Evolutionary conservation across 495 filamentous ascomycete species (phyloP).

Genomic region (Neurospora sublineolata): DNA sequence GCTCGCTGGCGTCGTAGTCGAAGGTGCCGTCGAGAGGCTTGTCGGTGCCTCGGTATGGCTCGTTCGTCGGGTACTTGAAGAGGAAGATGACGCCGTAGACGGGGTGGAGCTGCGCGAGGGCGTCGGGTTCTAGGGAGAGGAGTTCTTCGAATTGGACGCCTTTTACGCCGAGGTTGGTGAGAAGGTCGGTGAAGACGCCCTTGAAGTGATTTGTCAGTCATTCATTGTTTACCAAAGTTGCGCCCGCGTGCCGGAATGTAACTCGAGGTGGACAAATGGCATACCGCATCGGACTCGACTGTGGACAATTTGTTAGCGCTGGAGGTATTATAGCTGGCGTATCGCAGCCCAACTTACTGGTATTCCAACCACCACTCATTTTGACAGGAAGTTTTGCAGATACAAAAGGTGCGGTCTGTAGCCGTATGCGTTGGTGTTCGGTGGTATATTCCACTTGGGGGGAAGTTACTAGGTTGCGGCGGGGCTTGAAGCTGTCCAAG

Average conservation of each 20-base stretch:
- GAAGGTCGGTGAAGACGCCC: conserved; percentile 96
- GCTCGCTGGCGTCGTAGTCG: conserved; percentile 59
- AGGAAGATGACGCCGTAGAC: conserved; percentile 98
- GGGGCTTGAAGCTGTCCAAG: not conserved
- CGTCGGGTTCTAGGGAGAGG: conserved; percentile 72
- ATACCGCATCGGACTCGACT: conserved; percentile 91
- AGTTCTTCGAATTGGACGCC: conserved; percentile 97
- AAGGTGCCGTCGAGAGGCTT: conserved; percentile 66
- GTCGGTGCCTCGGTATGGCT: conserved; percentile 45
- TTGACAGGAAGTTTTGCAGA: conserved; percentile 6
- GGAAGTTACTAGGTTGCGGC: not conserved
- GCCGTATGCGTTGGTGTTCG: not conserved
- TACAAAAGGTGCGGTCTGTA: not conserved
- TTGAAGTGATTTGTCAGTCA: conserved; percentile 24
- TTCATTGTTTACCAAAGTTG: not conserved
- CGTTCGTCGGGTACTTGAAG: conserved; percentile 88
- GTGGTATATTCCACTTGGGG: not conserved
- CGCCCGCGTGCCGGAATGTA: not conserved
- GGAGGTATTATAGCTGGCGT: not conserved
- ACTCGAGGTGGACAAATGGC: conserved; percentile 10
- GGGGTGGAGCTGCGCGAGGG: conserved; percentile 64
- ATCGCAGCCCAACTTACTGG: conserved; percentile 28
- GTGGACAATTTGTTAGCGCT: conserved; percentile 35
- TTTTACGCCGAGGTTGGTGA: conserved; percentile 82
- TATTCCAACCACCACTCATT: conserved; percentile 51